Percentiles rank a stretch among this genome's conserved stretches.
phyloP scores from a whole-genome alignment of 768 basidiomycete species.

The Naganishia vaughanmartiniae region DNA sequence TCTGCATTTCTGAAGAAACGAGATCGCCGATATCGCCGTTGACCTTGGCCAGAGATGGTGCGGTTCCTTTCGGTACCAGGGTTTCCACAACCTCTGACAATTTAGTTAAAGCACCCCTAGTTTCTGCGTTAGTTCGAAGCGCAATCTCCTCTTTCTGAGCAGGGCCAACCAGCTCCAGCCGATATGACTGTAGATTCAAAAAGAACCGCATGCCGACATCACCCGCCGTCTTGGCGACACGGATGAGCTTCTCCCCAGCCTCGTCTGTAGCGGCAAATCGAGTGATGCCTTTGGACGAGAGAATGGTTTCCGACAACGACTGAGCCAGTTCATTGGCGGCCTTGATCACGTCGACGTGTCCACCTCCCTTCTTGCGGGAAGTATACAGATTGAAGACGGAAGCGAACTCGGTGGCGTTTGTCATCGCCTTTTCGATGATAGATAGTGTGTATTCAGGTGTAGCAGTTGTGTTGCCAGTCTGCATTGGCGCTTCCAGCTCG shows the following conservation, averaged over 20 bases:
- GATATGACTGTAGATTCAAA: slow-evolving; percentile 93
- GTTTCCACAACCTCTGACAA: slow-evolving; percentile 83
- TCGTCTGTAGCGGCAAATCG: slow-evolving; percentile 88
- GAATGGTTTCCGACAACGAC: slow-evolving; percentile 81
- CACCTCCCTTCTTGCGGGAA: slow-evolving; percentile 74
- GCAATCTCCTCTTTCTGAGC: slow-evolving; percentile 77
- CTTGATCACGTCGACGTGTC: slow-evolving; percentile 97
- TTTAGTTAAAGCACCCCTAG: slow-evolving; percentile 74
- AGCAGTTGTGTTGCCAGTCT: slow-evolving; percentile 91
- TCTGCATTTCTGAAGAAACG: slow-evolving; percentile 93
- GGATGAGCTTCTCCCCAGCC: slow-evolving; percentile 82
- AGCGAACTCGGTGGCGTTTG: slow-evolving; percentile 93
- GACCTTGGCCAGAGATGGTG: slow-evolving; percentile 66
- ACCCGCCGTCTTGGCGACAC: slow-evolving; percentile 77
- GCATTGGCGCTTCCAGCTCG: slow-evolving; percentile 92
- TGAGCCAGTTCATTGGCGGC: slow-evolving; percentile 95
- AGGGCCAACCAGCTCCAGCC: slow-evolving; percentile 72
- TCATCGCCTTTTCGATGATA: slow-evolving; percentile 94
- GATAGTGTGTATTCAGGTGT: slow-evolving; percentile 97
- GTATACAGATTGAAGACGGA: slow-evolving; percentile 89
- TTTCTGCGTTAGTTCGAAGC: slow-evolving; percentile 82
- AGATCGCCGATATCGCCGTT: slow-evolving; percentile 94
- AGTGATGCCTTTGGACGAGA: slow-evolving; percentile 93
- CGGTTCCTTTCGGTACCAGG: slow-evolving; percentile 73
- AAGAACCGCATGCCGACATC: slow-evolving; percentile 88